Conservation (phyloP, 352 stramenopile species). For the Aphanomyces stellatus region DNA sequence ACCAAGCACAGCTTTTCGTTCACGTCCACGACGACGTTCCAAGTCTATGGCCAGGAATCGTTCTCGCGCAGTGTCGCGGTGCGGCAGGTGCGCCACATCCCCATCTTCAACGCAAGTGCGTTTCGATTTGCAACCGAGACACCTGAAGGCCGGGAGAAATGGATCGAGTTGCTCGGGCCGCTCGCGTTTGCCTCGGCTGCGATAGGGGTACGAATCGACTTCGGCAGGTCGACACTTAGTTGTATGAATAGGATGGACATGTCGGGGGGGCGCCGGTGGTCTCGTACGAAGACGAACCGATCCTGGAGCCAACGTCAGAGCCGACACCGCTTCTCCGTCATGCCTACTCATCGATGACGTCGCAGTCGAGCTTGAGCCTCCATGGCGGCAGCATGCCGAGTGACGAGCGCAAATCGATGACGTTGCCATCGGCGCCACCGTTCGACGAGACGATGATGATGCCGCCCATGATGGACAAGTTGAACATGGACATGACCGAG, state of each 20-base stretch:
- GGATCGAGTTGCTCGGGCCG: conserved; percentile 7
- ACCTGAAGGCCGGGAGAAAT: not conserved
- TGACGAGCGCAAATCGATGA: too few relatives aligned
- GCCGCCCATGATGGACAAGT: not conserved
- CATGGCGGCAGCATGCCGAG: too few relatives aligned
- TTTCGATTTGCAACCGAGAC: conserved; percentile 13
- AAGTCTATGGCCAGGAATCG: not conserved
- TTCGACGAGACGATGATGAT: not conserved
- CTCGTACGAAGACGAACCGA: not conserved
- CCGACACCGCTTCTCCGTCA: not conserved
- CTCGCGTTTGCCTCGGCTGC: not conserved
- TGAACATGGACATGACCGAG: conserved; percentile 4
- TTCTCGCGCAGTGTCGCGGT: not conserved
- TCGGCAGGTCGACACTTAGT: not conserved
- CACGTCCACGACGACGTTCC: conserved; percentile 4
- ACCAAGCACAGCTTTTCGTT: conserved; percentile 11
- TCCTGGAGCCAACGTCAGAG: not conserved
- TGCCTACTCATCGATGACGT: too few relatives aligned
- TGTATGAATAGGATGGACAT: not conserved
- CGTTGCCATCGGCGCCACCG: not conserved
- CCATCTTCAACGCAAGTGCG: not conserved
- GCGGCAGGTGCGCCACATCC: not conserved
- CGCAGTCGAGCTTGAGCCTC: too few relatives aligned
- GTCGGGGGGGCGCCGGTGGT: not conserved
- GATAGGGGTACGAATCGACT: not conserved